Conservation (phyloP, 2,329 filamentous ascomycete species). For the Colletotrichum noveboracense region DNA sequence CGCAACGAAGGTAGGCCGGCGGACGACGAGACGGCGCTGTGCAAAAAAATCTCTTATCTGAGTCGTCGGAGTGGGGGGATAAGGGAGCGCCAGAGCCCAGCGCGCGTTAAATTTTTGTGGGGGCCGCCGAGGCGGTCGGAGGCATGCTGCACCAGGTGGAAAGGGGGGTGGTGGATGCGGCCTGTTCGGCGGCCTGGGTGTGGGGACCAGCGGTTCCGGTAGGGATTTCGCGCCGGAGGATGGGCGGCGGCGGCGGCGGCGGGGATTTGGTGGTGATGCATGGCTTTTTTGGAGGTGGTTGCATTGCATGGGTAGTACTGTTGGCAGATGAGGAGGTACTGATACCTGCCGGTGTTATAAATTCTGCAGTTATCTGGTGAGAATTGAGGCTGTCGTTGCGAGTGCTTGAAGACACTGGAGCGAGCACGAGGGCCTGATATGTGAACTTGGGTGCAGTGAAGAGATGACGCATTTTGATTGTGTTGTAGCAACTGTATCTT, state of each 20-base stretch:
- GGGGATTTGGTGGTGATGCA: not conserved
- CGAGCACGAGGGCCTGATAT: rapidly evolving
- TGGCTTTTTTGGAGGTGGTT: not conserved
- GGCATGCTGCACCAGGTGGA: not conserved
- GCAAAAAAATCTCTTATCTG: constrained; percentile 7
- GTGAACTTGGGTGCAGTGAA: not conserved
- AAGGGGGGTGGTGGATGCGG: not conserved
- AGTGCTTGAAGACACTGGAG: not conserved
- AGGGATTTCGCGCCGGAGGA: not conserved
- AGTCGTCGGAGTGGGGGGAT: constrained; percentile 10
- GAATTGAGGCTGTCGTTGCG: not conserved
- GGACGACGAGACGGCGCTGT: not conserved
- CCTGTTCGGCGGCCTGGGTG: constrained; percentile 9
- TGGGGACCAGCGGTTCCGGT: not conserved
- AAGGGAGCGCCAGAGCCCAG: not conserved
- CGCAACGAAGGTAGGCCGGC: not conserved
- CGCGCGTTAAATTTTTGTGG: not conserved
- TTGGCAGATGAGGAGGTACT: not conserved
- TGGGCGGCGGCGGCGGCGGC: not conserved
- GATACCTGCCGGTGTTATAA: not conserved
- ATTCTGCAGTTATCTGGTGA: not conserved
- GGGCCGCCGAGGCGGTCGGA: not conserved
- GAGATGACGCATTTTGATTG: not conserved
- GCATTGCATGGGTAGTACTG: not conserved
- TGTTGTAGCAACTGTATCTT: too few relatives aligned